These are phyloP conservation scores for Cucumis melo DNA, from an alignment of 306 rosid genomes.

Conservation along the genomic window DNA sequence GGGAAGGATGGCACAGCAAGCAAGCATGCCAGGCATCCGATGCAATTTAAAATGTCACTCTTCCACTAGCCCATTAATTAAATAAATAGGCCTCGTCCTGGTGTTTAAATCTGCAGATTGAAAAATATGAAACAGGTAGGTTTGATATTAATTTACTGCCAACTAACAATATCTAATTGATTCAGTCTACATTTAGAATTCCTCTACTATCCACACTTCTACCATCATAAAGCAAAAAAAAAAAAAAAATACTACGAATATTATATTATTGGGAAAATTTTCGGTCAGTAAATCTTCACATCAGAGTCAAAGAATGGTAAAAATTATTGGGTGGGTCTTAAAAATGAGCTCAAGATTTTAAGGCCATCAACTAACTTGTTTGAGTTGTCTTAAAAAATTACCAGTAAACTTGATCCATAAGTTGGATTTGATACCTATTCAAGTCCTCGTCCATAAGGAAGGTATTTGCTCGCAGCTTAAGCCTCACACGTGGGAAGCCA, in stretches of 20 bases:
- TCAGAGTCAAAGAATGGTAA: background rate
- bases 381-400: background rate
- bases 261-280: too few species aligned
- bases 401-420: background rate
- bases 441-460: background rate
- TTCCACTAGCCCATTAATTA: background rate
- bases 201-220: background rate
- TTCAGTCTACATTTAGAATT: background rate
- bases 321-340: background rate
- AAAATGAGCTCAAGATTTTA: background rate
- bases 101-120: background rate
- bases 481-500: background rate
- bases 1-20: conserved; percentile 4
- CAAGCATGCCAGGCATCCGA: background rate
- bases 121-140: background rate
- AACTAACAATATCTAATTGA: background rate
- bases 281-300: background rate
- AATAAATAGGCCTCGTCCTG: conserved; percentile 1
- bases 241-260: background rate
- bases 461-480: background rate
- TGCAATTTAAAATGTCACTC: background rate
- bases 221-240: background rate
- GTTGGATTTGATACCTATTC: background rate
- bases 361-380: background rate
- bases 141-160: background rate